Evolutionary conservation across 257 asterid genomes (phyloP).

Genomic region (Mitragyna speciosa): DNA sequence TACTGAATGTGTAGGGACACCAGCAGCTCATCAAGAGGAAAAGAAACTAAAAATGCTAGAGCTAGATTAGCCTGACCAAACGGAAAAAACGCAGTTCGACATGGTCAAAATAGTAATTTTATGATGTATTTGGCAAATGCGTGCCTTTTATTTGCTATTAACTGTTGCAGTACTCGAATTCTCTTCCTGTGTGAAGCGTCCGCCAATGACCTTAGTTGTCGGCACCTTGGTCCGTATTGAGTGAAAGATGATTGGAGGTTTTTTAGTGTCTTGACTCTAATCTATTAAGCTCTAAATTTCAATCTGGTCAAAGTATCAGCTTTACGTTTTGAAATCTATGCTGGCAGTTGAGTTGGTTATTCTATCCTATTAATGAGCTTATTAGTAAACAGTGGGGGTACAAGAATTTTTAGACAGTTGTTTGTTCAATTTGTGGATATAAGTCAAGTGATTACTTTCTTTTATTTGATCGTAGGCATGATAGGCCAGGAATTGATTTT

Average conservation of each 20-base stretch:
- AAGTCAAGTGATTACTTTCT: background rate
- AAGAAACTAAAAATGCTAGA: no score
- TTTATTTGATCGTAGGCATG: background rate
- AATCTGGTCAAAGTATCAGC: background rate
- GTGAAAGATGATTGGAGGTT: background rate
- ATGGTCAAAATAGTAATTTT: background rate
- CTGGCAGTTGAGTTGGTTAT: background rate
- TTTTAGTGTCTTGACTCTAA: background rate
- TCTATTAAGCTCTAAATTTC: background rate
- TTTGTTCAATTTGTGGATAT: background rate
- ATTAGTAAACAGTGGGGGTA: background rate
- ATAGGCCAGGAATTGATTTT: background rate
- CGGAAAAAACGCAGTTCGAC: background rate
- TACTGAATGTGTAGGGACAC: background rate
- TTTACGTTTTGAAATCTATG: background rate
- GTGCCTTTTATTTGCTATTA: background rate
- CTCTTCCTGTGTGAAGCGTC: background rate
- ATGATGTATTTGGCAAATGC: background rate
- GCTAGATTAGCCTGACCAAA: no score
- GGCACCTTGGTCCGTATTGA: background rate
- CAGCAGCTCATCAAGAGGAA: background rate
- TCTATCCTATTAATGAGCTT: no score
- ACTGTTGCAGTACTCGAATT: background rate
- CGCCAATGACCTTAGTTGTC: background rate
- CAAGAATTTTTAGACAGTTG: background rate